A percentile compares a stretch with the other conserved stretches of the same genome.
Evolutionary conservation across 2,329 filamentous ascomycete genomes (phyloP).

Genomic region (Aspergillus jensenii): DNA sequence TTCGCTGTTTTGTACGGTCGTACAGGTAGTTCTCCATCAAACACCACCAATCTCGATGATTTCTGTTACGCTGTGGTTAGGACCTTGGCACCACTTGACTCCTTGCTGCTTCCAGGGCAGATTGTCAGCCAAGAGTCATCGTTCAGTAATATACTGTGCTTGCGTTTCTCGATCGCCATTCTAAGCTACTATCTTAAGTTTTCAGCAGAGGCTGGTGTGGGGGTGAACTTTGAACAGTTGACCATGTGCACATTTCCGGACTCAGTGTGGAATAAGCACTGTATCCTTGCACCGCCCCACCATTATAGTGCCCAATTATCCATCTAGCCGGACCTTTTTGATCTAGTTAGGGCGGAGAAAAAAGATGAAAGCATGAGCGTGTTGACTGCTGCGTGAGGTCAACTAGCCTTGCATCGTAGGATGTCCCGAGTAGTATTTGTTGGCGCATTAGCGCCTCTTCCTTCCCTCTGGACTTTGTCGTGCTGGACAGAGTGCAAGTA

Average conservation of each 20-base stretch:
- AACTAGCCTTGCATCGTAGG: too few species aligned
- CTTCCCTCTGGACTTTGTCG: not conserved
- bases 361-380: slow-evolving; percentile 7
- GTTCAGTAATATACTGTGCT: not conserved
- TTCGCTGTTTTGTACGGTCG: not conserved
- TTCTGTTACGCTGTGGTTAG: not conserved
- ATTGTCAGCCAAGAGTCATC: slow-evolving; percentile 7
- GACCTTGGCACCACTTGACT: slow-evolving; percentile 3
- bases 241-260: slow-evolving; percentile 7
- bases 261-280: slow-evolving; percentile 28
- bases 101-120: not conserved
- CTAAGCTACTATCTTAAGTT: not conserved
- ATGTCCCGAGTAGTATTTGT: not conserved
- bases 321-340: slow-evolving; percentile 18
- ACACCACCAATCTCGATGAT: not conserved
- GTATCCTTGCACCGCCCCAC: slow-evolving; percentile 29
- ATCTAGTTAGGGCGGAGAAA: slow-evolving; percentile 11
- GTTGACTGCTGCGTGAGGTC: too few species aligned
- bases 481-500: not conserved
- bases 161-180: not conserved
- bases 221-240: not conserved
- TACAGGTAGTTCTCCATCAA: not conserved
- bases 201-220: not conserved
- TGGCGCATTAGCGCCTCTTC: slow-evolving; percentile 3
- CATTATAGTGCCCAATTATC: slow-evolving; percentile 15